phyloP scores from a whole-genome alignment of 78 protist species.

The Cavenderia fasciculata region DNA sequence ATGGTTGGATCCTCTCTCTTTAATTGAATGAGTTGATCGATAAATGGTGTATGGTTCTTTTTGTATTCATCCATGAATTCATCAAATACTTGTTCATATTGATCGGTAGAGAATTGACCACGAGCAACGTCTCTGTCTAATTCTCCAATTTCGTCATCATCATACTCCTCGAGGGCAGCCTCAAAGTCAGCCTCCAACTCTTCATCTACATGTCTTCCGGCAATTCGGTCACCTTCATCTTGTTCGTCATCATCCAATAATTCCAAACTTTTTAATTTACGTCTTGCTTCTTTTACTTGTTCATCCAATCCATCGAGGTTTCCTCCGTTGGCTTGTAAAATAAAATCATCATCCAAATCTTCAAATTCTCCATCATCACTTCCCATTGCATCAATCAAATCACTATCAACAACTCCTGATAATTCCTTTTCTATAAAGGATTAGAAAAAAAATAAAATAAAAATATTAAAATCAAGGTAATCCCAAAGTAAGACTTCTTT shows the following conservation, averaged over 20 bases:
- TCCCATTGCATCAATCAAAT: conserved; percentile 38
- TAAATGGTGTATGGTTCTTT: conserved; percentile 25
- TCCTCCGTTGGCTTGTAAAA: conserved; percentile 75
- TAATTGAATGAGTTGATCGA: conserved; percentile 15
- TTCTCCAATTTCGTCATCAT: conserved; percentile 70
- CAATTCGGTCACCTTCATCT: conserved; percentile 1
- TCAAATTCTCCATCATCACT: conserved; percentile 45
- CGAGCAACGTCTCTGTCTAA: conserved; percentile 26
- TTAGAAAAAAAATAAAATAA: no score
- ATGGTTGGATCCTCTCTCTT: conserved; percentile 14
- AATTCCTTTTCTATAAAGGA: conserved; percentile 27
- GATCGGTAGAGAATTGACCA: conserved; percentile 20
- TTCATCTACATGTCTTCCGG: conserved; percentile 22
- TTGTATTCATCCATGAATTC: conserved; percentile 50
- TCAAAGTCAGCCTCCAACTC: conserved; percentile 21
- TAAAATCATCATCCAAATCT: conserved; percentile 69
- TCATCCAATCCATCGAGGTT: conserved; percentile 54
- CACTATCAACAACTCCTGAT: conserved; percentile 28
- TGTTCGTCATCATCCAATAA: conserved; percentile 16
- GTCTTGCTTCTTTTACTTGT: conserved; percentile 14
- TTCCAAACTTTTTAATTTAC: conserved; percentile 8
- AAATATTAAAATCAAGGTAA: no score
- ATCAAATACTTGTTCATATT: conserved; percentile 48
- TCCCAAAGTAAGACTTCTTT: no score
- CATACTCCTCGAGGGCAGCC: conserved; percentile 33